phyloP scores from a whole-genome alignment of 768 basidiomycete species.

The Epithele typhae region DNA sequence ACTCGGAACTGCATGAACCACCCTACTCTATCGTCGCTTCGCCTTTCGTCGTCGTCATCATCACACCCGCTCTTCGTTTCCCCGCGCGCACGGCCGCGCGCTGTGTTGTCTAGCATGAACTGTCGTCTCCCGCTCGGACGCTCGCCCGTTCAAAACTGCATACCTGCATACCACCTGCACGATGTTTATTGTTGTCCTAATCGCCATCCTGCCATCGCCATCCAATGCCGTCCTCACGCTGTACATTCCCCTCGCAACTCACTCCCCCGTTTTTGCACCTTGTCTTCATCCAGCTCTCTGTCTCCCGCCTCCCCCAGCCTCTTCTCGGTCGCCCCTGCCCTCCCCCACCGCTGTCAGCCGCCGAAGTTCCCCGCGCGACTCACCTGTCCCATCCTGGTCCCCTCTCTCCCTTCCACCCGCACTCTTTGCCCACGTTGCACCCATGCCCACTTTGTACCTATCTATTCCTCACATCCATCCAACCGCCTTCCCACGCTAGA shows the following conservation, averaged over 20 bases:
- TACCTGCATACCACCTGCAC: slow-evolving; percentile 16
- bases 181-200: slow-evolving; percentile 20
- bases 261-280: no score
- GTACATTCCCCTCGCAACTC: background rate
- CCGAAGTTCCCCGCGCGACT: no score
- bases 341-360: no score
- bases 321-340: no score
- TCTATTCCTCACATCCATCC: slow-evolving; percentile 1
- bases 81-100: slow-evolving; percentile 1
- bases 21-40: no score
- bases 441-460: slow-evolving; percentile 11
- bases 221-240: slow-evolving; percentile 1
- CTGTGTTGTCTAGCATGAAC: slow-evolving; percentile 12
- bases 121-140: slow-evolving; percentile 9
- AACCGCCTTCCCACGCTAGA: slow-evolving; percentile 5
- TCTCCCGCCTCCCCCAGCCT: no score
- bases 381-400: background rate
- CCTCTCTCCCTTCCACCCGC: background rate
- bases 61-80: slow-evolving; percentile 4
- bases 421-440: background rate
- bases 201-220: no score
- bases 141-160: slow-evolving; percentile 13
- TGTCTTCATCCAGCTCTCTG: no score
- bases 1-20: slow-evolving; percentile 3
- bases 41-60: background rate